phyloP scores from a whole-genome alignment of 805 yeast genomes.

The Candida saitoana region DNA sequence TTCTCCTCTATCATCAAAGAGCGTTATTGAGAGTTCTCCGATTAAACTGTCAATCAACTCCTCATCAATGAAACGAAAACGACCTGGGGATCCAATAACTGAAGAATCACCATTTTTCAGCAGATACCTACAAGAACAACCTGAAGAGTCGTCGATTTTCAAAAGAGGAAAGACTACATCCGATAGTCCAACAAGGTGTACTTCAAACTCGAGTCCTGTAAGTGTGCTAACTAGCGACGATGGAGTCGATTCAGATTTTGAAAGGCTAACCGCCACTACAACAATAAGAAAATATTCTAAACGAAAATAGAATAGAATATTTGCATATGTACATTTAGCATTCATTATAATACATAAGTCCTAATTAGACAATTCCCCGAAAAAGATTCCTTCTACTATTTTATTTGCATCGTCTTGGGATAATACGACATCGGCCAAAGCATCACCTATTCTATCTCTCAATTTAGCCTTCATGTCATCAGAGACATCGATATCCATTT shows the following conservation, averaged over 20 bases:
- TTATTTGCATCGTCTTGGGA: slow-evolving; percentile 46
- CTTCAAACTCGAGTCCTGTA: not conserved
- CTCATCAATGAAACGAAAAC: slow-evolving; percentile 8
- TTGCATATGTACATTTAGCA: slow-evolving; percentile 5
- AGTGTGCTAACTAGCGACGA: not conserved
- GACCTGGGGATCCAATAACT: slow-evolving; percentile 36
- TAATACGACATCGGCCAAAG: slow-evolving; percentile 48
- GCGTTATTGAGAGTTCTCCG: not conserved
- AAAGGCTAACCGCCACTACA: slow-evolving; percentile 1
- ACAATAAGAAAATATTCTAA: slow-evolving; percentile 3
- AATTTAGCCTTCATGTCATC: slow-evolving; percentile 40
- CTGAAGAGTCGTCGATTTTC: slow-evolving; percentile 5
- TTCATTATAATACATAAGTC: slow-evolving; percentile 7
- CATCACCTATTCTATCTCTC: slow-evolving; percentile 56
- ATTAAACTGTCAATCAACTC: not conserved
- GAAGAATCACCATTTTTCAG: slow-evolving; percentile 36
- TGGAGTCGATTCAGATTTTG: slow-evolving; percentile 3
- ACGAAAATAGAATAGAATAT: slow-evolving; percentile 2
- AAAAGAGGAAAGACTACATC: not conserved
- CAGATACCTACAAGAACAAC: slow-evolving; percentile 16
- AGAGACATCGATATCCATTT: slow-evolving; percentile 33
- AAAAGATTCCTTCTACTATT: slow-evolving; percentile 62
- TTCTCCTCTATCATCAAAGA: slow-evolving; percentile 1
- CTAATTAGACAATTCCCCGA: slow-evolving; percentile 51
- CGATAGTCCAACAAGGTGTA: not conserved